Base-by-base conservation (phyloP, 1,139 yeast genomes). In the Yamadazyma conglobata region DNA sequence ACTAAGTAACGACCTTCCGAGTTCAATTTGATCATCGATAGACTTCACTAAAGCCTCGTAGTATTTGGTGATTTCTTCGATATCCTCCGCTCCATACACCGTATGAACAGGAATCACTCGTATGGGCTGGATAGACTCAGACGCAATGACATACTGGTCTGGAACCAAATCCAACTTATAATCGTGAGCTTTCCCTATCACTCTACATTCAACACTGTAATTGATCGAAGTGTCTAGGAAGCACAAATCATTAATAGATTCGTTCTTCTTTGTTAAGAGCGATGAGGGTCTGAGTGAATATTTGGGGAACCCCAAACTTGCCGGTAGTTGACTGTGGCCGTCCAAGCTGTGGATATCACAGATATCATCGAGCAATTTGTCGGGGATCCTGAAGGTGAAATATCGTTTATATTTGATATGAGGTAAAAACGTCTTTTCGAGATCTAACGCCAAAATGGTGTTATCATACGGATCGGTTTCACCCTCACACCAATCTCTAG, bases 401-500 rank as follows among this genome's bases (percentile, higher is more conserved):
- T 46, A 67, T 22, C 73, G 50, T 40, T 67, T 67, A 42, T 67
- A 67, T 3, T 64, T 64, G 13, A 56, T 49, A 12, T 55, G 51
- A 2, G 73, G 73, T 39, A 62, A 56, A 34, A 68, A 63, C 8
- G 51, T 43, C 16, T 70, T 47, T 39, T 60, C 60, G 15, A 64
- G 58, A 37, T 58, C 70, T 25, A 68, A 52, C 2, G 72, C 45
- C n/a, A 68, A 42, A 3, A 41, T 34, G 1, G 72, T 53, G 37
- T 58, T 56, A 42, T 68, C 74, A 36, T 48, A 56, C 3, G 73
- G 72, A 40, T 68, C 74, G 2, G 56, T 60, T 34, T 67, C 74
- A 3, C 72, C 72, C 16, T 55, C 62, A 45, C 73, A 67, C 73
- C 73, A 68, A 47, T 67, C 73, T 39, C 63, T 68, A 4, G 73